Evolutionary conservation across 495 filamentous ascomycete genomes (phyloP), one percentile per base, ranked within the genome.

Genomic region (Amphirosellinia nigrospora): DNA sequence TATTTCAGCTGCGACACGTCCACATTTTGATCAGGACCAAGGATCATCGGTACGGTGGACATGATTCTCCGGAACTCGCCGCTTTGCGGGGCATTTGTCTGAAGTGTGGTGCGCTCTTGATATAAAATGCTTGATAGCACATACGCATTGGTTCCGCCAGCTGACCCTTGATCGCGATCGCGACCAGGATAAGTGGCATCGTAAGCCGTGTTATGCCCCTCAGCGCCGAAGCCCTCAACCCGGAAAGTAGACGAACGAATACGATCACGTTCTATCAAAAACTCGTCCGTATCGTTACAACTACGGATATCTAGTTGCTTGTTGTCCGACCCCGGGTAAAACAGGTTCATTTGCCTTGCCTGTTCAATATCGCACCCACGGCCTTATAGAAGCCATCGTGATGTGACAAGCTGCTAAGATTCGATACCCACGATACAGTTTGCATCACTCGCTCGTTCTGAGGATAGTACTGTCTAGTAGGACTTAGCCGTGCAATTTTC

Each of bases 211-310:
- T 77, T 86, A 70, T 82, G 74, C 13, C 75, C 58, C 70, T 90
- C 88, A 0, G 85, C 85, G 11, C 88, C 89, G 70, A 86, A 91
- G 0, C 80, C 83, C 16, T 78, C 73, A 1, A 85, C 77, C 19
- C 82, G 81, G 72, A 87, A 87, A 0, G 71, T 72, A 0, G 87
- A 80, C 38, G 82, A 81, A 4, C 88, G 81, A 67, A 87, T 83
- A 2, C 71, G 55, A 38, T 83, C 83, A 19, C 88, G 80, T 0
- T 74, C 43, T 5, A 82, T 68, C 39, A 68, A 26, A 41, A 59
- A 59, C 21, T 45, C 28, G 26, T 36, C 10, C 1, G 39, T 59
- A 1, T 67, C 38, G 8, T 58, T 67, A n/a, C 48, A 41, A 16
- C 39, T 56, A 11, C 23, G 38, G 21, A 66, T 41, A 43, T 66